phyloP scores from a whole-genome alignment of 169 alveolate genomes.

The Plasmodium malariae region DNA sequence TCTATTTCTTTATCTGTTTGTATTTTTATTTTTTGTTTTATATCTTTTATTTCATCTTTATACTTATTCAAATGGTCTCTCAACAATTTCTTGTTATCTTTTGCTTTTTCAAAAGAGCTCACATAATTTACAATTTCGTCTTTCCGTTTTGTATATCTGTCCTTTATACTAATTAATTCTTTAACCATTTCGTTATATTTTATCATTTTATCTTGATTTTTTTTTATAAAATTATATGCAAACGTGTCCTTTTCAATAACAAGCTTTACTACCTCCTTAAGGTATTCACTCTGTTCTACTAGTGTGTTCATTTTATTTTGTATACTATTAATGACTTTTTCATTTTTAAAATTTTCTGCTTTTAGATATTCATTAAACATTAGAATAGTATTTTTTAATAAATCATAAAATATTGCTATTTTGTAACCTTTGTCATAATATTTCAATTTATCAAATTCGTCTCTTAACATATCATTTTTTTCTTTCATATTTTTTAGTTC shows the following conservation, averaged over 20 bases:
- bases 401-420: conserved; percentile 75
- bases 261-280: conserved; percentile 54
- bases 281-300: conserved; percentile 17
- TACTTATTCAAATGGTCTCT: conserved; percentile 43
- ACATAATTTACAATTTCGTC: conserved; percentile 19
- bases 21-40: conserved; percentile 34
- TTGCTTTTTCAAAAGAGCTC: conserved; percentile 40
- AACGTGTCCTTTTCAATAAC: conserved; percentile 47
- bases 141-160: not conserved
- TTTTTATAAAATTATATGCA: conserved; percentile 66
- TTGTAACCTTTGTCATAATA: conserved; percentile 79
- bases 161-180: conserved; percentile 42
- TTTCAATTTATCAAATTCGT: conserved; percentile 79
- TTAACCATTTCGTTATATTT: conserved; percentile 70
- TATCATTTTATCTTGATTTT: conserved; percentile 62
- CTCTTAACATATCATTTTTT: conserved; percentile 76
- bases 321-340: conserved; percentile 73
- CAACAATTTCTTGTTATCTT: conserved; percentile 46
- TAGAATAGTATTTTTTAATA: conserved; percentile 75
- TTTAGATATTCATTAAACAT: conserved; percentile 78
- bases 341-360: conserved; percentile 75
- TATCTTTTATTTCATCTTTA: not conserved
- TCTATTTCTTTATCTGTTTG: conserved; percentile 31
- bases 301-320: conserved; percentile 57
- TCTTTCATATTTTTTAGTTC: conserved; percentile 75